A percentile compares a stretch with the other conserved stretches of the same genome.
phyloP scores from a whole-genome alignment of 345 rosid species.

The Syzygium grande region DNA sequence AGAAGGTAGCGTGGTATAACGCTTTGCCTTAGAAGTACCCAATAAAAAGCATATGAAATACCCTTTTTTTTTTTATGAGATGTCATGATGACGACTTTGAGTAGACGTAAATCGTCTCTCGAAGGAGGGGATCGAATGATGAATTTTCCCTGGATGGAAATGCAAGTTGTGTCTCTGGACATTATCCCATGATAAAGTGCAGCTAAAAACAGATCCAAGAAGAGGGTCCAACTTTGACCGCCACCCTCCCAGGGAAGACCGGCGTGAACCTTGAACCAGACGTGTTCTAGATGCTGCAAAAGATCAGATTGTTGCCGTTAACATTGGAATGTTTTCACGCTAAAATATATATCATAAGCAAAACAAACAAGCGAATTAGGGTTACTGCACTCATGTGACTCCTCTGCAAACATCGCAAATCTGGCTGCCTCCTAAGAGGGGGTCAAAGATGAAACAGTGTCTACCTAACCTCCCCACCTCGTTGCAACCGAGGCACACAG shows the following conservation, averaged over 20 bases:
- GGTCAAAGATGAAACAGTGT: neutral
- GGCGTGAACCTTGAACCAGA: neutral
- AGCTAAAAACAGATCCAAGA: neutral
- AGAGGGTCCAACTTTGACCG: conserved; percentile 1
- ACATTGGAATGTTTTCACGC: neutral
- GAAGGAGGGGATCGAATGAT: neutral
- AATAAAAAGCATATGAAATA: neutral
- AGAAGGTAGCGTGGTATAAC: no score
- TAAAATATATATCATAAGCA: neutral
- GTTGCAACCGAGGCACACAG: neutral
- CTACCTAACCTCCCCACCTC: neutral
- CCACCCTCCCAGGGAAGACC: neutral
- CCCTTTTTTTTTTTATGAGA: neutral
- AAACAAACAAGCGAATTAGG: neutral
- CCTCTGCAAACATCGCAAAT: neutral
- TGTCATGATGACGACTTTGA: neutral
- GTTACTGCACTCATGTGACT: neutral
- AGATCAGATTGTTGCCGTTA: neutral
- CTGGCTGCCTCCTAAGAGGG: neutral
- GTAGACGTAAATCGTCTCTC: neutral
- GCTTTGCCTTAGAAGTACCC: neutral
- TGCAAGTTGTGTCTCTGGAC: neutral
- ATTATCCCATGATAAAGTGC: neutral
- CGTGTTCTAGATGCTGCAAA: neutral
- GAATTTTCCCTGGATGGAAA: neutral